phyloP scores from a whole-genome alignment of 805 yeast genomes.

The Metschnikowia hibisci region DNA sequence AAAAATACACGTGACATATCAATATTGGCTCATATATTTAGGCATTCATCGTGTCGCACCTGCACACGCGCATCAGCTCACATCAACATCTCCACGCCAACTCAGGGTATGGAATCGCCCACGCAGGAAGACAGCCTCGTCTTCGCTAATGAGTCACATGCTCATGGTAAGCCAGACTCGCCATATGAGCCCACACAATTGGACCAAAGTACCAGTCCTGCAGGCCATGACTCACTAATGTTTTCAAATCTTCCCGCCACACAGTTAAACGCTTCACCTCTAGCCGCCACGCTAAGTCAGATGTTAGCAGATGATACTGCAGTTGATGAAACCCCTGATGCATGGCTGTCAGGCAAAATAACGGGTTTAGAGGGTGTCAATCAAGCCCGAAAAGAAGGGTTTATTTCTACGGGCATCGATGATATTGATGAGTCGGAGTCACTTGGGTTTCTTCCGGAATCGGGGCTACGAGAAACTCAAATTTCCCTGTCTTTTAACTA shows the following conservation, averaged over 20 bases:
- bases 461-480: no score
- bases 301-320: not conserved
- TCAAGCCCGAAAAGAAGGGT: no score
- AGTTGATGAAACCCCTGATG: not conserved
- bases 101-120: conserved; percentile 8
- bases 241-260: conserved; percentile 3
- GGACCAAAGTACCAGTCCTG: conserved; percentile 8
- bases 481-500: no score
- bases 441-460: no score
- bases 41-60: no score
- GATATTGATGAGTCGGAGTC: no score
- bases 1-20: no score
- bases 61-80: not conserved
- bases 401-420: no score
- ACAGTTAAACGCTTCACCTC: not conserved
- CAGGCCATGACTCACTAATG: conserved; percentile 9
- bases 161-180: conserved; percentile 3
- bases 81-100: not conserved
- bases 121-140: conserved; percentile 28
- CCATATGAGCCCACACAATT: conserved; percentile 9
- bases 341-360: not conserved
- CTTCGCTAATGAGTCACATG: conserved; percentile 22
- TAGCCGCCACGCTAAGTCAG: not conserved
- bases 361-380: no score
- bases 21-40: no score